Evolutionary conservation across 805 yeast species (phyloP), one percentile per base, ranked within the genome.

Genomic region (Candida chauliodis): DNA sequence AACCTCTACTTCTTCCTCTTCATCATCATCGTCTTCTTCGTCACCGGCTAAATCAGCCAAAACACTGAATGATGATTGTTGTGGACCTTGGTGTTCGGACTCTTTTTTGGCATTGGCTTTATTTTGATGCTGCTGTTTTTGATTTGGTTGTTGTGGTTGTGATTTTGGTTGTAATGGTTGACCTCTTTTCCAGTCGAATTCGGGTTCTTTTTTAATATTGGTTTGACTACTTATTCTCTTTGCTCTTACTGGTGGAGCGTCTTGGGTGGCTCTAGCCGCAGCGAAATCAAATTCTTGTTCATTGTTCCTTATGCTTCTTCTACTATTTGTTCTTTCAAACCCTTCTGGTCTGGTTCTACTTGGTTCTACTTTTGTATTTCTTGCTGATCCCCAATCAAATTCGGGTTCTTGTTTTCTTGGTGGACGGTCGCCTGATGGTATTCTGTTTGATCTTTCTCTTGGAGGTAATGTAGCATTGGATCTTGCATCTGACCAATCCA

Each of bases 401-500:
- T 67, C 69, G 9, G 67, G 66, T 41, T 63, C 72, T 33, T 55
- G 56, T 32, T 52, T 64, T 47, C 52, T 58, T 30, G 64, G 59
- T 36, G 46, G 45, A 48, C 61, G 53, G 27, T 33, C 48, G 26
- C 30, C 11, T 33, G 53, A 58, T 20, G 44, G 38, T 40, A 49
- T 48, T 51, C 60, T 46, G 47, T 48, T 41, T 27, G 49, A 34
- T 49, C 59, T 52, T 50, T 70, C 76, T 51, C 68, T 59, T 34
- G 70, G 59, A 36, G 66, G 66, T 40, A 58, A 55, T 7, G 53
- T 49, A 19, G 65, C 63, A 16, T 53, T 39, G 28, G 47, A 44
- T 53, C 78, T 64, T 31, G 71, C 76, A 8, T 67, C 43, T 38
- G 71, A 63, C 79, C 87, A 80, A 59, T 83, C 87, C 38, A 79